Conservation (phyloP, 2,329 filamentous ascomycete species). For the Aspergillus quadrilineatus region DNA sequence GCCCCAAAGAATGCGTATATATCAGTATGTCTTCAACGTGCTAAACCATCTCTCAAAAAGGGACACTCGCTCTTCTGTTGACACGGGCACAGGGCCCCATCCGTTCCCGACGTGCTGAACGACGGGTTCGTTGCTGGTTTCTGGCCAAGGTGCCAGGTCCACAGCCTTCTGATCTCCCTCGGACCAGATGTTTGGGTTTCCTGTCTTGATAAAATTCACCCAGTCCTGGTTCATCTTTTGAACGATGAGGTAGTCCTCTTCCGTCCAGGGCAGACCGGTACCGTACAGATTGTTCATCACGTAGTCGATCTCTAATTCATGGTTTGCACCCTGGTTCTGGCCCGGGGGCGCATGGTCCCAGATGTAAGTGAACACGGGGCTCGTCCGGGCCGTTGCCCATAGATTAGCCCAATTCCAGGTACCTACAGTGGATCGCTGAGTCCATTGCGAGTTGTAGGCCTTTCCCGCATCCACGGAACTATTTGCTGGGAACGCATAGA, state of each 20-base stretch:
- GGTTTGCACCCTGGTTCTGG: slow-evolving; percentile 25
- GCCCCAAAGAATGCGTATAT: no score
- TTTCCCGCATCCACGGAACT: slow-evolving; percentile 14
- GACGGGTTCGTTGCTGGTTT: background rate
- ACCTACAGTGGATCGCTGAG: slow-evolving; percentile 28
- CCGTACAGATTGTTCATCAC: slow-evolving; percentile 31
- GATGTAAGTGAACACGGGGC: slow-evolving; percentile 29
- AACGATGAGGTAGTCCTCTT: slow-evolving; percentile 25
- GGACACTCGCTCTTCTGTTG: no score
- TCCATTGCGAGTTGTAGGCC: slow-evolving; percentile 23
- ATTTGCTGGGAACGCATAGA: slow-evolving; percentile 2
- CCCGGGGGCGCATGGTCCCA: slow-evolving; percentile 31
- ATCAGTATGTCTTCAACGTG: no score
- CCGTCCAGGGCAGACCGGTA: slow-evolving; percentile 21
- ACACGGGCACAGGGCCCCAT: slow-evolving; percentile 5
- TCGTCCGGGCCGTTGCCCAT: slow-evolving; percentile 20
- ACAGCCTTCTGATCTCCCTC: slow-evolving; percentile 11
- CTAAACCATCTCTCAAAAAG: no score
- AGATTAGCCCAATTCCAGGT: slow-evolving; percentile 24
- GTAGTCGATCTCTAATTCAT: slow-evolving; percentile 32
- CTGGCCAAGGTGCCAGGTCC: background rate
- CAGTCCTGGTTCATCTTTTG: slow-evolving; percentile 31
- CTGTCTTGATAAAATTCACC: slow-evolving; percentile 32
- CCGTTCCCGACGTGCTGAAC: slow-evolving; percentile 12
- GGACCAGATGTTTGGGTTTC: slow-evolving; percentile 26